Evolutionary conservation across 805 yeast genomes (phyloP).

Genomic region (Metschnikowia sp.): DNA sequence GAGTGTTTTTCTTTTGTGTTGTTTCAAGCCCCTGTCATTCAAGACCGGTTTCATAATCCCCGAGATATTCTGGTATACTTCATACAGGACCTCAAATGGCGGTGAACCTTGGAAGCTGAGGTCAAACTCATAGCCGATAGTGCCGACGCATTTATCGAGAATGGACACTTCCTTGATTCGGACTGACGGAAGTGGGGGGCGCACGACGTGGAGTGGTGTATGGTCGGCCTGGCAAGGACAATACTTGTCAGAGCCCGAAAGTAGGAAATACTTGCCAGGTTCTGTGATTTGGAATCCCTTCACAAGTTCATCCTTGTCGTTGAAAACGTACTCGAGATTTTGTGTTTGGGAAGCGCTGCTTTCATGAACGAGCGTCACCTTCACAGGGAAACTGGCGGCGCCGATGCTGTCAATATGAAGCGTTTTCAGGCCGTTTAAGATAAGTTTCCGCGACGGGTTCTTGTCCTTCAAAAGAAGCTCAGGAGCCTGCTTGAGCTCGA

Average conservation of each 20-base stretch:
- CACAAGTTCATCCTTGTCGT: conserved; percentile 22
- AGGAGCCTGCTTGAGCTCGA: conserved; percentile 28
- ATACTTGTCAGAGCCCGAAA: conserved; percentile 50
- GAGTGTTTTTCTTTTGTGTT: conserved; percentile 20
- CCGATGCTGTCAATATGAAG: conserved; percentile 21
- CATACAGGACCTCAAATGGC: conserved; percentile 69
- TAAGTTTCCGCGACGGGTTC: conserved; percentile 20
- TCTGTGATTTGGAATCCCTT: conserved; percentile 38
- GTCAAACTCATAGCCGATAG: conserved; percentile 72
- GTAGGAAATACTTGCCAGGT: conserved; percentile 67
- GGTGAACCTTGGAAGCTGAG: conserved; percentile 70
- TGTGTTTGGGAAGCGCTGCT: conserved; percentile 20
- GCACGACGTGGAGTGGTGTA: conserved; percentile 27
- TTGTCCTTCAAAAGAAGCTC: conserved; percentile 21
- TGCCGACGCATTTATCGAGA: conserved; percentile 87
- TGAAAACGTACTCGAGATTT: conserved; percentile 25
- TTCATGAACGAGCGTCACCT: conserved; percentile 39
- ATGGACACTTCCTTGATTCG: conserved; percentile 54
- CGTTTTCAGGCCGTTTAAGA: conserved; percentile 28
- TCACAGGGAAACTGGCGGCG: conserved; percentile 12
- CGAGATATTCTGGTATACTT: conserved; percentile 47
- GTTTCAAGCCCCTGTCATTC: conserved; percentile 27
- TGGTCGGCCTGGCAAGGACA: conserved; percentile 61
- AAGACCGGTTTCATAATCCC: conserved; percentile 31
- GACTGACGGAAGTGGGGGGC: conserved; percentile 34